A percentile compares a stretch with the other conserved stretches of the same genome.
phyloP scores from a whole-genome alignment of 768 basidiomycete species.

The Daedalea quercina region DNA sequence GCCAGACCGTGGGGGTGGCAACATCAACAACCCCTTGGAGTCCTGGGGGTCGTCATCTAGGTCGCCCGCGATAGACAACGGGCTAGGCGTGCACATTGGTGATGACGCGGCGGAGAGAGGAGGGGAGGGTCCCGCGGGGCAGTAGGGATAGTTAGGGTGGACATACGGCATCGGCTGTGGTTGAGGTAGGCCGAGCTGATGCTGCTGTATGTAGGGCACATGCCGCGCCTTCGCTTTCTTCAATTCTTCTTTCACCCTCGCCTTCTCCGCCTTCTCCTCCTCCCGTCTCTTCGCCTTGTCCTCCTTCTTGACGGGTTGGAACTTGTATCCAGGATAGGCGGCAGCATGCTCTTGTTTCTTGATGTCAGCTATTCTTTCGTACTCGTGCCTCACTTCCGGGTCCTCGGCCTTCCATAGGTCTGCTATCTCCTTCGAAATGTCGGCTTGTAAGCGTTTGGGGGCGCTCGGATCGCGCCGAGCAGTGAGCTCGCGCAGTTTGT shows the following conservation, averaged over 20 bases:
- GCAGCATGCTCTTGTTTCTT: slow-evolving; percentile 18
- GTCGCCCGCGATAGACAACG: neutral
- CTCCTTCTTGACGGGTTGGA: slow-evolving; percentile 18
- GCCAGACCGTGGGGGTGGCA: no score
- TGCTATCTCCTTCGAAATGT: slow-evolving; percentile 6
- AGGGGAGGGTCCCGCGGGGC: slow-evolving; percentile 1
- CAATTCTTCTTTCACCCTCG: slow-evolving; percentile 3
- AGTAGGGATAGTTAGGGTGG: neutral
- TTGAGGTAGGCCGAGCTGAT: neutral
- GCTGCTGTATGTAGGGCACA: neutral
- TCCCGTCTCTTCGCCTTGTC: slow-evolving; percentile 8
- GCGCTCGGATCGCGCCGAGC: neutral
- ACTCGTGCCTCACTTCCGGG: neutral
- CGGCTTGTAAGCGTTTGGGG: slow-evolving; percentile 5
- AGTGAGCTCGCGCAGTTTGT: slow-evolving; percentile 3
- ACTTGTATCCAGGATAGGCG: slow-evolving; percentile 22
- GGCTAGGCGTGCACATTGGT: neutral
- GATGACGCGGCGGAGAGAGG: slow-evolving; percentile 4
- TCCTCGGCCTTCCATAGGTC: slow-evolving; percentile 4
- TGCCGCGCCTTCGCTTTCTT: slow-evolving; percentile 4
- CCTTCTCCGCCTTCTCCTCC: slow-evolving; percentile 7
- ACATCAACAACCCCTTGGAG: neutral
- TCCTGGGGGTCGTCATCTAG: neutral
- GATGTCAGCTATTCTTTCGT: slow-evolving; percentile 14
- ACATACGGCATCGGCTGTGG: neutral